Evolutionary conservation across 768 basidiomycete genomes (phyloP), one percentile per base, ranked within the genome.

Genomic region (Lentinula raphanica): DNA sequence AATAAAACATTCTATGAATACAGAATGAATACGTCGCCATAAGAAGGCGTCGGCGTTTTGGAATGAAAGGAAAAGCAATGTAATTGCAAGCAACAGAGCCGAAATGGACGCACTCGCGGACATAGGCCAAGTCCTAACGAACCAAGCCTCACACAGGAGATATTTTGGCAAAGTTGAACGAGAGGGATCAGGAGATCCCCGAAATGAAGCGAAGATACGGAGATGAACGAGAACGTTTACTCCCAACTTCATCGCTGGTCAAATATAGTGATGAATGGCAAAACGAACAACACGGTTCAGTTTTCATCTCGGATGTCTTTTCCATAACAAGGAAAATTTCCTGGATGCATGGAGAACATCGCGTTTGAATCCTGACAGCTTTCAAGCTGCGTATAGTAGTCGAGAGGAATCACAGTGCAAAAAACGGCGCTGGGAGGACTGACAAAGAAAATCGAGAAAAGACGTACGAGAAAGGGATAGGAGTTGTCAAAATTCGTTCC

Each of bases 401-500:
- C n/a, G n/a, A n/a, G n/a, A n/a, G n/a, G n/a, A n/a, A n/a, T n/a
- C n/a, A n/a, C n/a, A n/a, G n/a, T n/a, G n/a, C n/a, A n/a, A n/a
- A n/a, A n/a, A n/a, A n/a, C n/a, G n/a, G n/a, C n/a, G n/a, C n/a
- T n/a, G n/a, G n/a, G n/a, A n/a, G n/a, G n/a, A n/a, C n/a, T n/a
- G n/a, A n/a, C n/a, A n/a, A n/a, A n/a, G n/a, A n/a, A n/a, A n/a
- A n/a, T n/a, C n/a, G n/a, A n/a, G n/a, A n/a, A n/a, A n/a, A n/a
- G 4, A 69, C 79, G 40, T 62, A 88, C 80, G 86, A 88, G 71
- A 87, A 89, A 9, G 87, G 88, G 45, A 90, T 87, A 3, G 88
- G 87, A 1, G 87, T 87, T 0, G 87, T 89, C 4, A 90, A 74
- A 60, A 89, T 87, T 40, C 88, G 74, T 64, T 90, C 88, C 1